phyloP scores from a whole-genome alignment of 768 basidiomycete genomes.

The Brasilioporus rufonigricans region DNA sequence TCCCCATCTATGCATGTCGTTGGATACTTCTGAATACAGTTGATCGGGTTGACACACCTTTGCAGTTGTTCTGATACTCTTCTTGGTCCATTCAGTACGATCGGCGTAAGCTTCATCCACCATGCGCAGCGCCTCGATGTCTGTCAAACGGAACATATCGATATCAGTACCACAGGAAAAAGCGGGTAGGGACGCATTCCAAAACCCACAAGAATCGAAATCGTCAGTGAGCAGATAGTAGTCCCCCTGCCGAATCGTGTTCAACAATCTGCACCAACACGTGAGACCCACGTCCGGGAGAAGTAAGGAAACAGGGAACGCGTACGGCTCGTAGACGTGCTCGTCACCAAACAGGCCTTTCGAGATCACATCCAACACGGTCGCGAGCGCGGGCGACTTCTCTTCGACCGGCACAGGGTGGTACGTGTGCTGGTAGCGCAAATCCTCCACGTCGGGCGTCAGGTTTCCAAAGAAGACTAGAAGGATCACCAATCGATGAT shows the following conservation, averaged over 20 bases:
- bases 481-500: not conserved
- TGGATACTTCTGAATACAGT: conserved; percentile 54
- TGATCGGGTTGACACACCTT: conserved; percentile 47
- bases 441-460: conserved; percentile 83
- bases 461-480: conserved; percentile 91
- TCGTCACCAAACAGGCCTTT: conserved; percentile 79
- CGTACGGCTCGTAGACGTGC: conserved; percentile 81
- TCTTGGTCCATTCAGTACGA: conserved; percentile 86
- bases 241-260: conserved; percentile 74
- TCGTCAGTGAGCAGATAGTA: conserved; percentile 87
- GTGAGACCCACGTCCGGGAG: conserved; percentile 9
- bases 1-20: conserved; percentile 70
- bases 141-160: conserved; percentile 32
- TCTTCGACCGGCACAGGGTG: conserved; percentile 77
- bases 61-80: conserved; percentile 80
- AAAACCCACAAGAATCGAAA: conserved; percentile 83
- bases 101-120: conserved; percentile 89
- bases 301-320: conserved; percentile 1
- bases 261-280: conserved; percentile 51
- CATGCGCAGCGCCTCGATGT: conserved; percentile 79
- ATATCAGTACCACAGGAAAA: not conserved
- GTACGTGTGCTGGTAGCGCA: conserved; percentile 84
- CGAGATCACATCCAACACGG: conserved; percentile 75
- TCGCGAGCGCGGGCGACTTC: conserved; percentile 79
- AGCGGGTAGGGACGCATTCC: too few relatives aligned